Conservation (phyloP, 2,329 filamentous ascomycete species). For the Fusarium subglutinans region DNA sequence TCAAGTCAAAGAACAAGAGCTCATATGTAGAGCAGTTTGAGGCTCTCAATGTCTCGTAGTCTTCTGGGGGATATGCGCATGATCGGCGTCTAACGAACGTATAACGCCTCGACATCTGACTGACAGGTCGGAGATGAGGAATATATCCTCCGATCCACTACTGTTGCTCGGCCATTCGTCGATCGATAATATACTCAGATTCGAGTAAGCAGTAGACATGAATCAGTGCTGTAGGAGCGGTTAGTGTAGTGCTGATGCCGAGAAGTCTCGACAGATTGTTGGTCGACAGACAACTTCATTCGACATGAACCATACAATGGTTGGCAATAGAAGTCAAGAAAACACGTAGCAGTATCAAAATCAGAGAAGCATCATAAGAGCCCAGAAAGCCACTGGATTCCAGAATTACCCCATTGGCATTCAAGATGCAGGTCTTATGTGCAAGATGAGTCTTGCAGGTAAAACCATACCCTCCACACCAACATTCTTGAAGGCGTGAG, state of each 20-base stretch:
- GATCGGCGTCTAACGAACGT: conserved; percentile 17
- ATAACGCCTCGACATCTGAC: conserved; percentile 11
- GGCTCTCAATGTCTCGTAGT: neutral
- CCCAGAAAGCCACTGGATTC: conserved; percentile 7
- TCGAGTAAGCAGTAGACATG: neutral
- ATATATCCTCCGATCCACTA: conserved; percentile 5
- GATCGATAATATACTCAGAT: neutral
- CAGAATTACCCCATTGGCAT: conserved; percentile 19
- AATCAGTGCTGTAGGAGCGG: neutral
- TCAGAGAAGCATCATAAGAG: neutral
- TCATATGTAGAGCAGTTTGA: neutral
- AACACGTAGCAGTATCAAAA: neutral
- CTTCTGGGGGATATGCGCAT: neutral
- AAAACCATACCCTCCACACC: conserved; percentile 2
- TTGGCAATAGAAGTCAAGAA: neutral
- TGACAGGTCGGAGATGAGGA: conserved; percentile 6
- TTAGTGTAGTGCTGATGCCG: neutral
- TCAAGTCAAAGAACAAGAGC: neutral
- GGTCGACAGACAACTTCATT: neutral
- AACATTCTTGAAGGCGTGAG: conserved; percentile 2
- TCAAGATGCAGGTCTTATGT: conserved; percentile 22
- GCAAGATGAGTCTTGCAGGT: conserved; percentile 9
- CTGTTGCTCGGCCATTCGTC: neutral
- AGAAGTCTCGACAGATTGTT: neutral
- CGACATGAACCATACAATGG: neutral